Base-by-base conservation (phyloP, 225 moss, liverwort and hornwort genomes). In the Bryum argenteum region DNA sequence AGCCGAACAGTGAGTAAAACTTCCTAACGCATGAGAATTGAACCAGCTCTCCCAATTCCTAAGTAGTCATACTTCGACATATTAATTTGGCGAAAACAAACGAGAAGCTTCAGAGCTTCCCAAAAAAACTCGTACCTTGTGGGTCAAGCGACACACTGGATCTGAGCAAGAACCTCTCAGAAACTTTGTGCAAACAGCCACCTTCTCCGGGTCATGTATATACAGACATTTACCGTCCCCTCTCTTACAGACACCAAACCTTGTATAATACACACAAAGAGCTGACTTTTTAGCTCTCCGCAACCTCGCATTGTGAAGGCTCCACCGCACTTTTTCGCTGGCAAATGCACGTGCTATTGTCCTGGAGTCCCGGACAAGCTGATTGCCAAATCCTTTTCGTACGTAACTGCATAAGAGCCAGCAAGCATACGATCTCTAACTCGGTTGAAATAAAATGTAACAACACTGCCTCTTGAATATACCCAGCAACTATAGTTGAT, bases 171-270 rank as follows among this genome's bases (percentile, higher is more conserved):
- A 85, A 57, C 89, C 98, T 73, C 89, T 92, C 72, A 98, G 82
- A 80, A 94, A 98, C 70, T 94, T 94, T 22, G 94, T 90, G 81
- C 98, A 98, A 52, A 98, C 85, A 61, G 92, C 94, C 48, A 98
- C 88, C 83, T 94, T 98, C 66, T 98, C 98, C 61, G 85, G 80
- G 79, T 98, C 98, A 83, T 98, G 98, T 38, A 92, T 87, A 71
- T 91, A 98, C 9, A 84, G 78, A 72, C 98, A 98, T 81, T 94
- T 94, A 71, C 92, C 94, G 73, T 88, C 88, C 52, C 94, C 94
- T 72, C 84, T 91, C 72, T 94, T 91, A 84, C 98, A 98, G 71
- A 94, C 86, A 50, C 98, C 98, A 83, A 98, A 94, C 76, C 88
- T 89, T 24, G 94, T 98, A 52, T 91, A 98, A 75, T 92, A 94